Evolutionary conservation across 129 eudicot species (phyloP).

Genomic region (Tagetes patula): DNA sequence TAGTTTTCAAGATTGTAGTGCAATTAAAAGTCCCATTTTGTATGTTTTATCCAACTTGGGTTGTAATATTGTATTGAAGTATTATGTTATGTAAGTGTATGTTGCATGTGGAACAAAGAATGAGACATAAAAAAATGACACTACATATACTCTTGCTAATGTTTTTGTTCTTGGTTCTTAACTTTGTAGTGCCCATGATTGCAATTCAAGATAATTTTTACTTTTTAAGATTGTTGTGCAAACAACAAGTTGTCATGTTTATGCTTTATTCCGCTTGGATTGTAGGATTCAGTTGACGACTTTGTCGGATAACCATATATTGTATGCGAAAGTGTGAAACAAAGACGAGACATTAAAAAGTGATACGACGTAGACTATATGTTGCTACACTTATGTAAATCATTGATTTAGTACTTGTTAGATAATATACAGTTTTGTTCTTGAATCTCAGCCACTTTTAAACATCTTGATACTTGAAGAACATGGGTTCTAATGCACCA

Average conservation of each 20-base stretch:
- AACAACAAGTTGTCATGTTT: neutral
- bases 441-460: slow-evolving; percentile 16
- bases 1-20: no score
- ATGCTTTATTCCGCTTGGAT: neutral
- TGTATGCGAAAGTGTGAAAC: neutral
- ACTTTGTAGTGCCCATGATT: neutral
- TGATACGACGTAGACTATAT: neutral
- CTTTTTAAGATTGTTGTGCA: neutral
- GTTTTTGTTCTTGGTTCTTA: neutral
- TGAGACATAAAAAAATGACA: no score
- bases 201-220: neutral
- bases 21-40: no score
- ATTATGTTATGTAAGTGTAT: no score
- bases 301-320: neutral
- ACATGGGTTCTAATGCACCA: slow-evolving; percentile 18
- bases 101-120: no score
- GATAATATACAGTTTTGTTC: slow-evolving; percentile 12
- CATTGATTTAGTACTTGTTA: neutral
- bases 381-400: slow-evolving; percentile 3
- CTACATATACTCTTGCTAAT: neutral
- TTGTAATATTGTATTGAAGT: no score
- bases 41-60: no score
- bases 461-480: slow-evolving; percentile 16
- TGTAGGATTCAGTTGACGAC: neutral
- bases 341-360: neutral